These are phyloP conservation scores for Takashimella koratensis DNA, from an alignment of 1,284 basidiomycete species.

Conservation along the genomic window DNA sequence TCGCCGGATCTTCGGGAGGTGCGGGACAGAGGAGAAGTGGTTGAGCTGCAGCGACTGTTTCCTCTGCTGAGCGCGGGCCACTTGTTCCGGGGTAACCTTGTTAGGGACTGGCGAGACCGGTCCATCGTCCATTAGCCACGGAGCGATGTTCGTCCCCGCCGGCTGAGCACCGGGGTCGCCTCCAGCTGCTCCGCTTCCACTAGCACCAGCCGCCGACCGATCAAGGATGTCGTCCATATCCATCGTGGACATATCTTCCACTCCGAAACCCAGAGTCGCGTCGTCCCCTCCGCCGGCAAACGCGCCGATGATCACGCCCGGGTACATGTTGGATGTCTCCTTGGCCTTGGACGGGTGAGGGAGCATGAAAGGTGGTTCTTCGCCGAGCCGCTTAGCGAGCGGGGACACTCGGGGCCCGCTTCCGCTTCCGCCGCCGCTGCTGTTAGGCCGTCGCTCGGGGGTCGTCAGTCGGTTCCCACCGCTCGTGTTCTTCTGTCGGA, in stretches of 20 bases:
- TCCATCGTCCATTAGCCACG: conserved; percentile 42
- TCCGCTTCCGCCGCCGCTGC: neutral
- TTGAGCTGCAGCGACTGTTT: conserved; percentile 17
- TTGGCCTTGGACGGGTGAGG: conserved; percentile 14
- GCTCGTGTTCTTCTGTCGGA: neutral
- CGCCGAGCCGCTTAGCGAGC: conserved; percentile 24
- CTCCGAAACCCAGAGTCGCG: conserved; percentile 26
- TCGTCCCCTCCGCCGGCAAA: conserved; percentile 13
- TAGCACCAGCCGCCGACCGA: conserved; percentile 16
- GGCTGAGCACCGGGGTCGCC: conserved; percentile 11
- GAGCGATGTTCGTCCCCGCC: conserved; percentile 39
- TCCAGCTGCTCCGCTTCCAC: neutral
- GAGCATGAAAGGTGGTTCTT: conserved; percentile 27
- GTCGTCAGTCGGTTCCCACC: neutral
- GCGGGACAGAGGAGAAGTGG: conserved; percentile 31
- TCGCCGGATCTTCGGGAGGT: conserved; percentile 24
- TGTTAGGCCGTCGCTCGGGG: neutral
- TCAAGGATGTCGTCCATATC: conserved; percentile 42
- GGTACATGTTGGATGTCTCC: conserved; percentile 17
- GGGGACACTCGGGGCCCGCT: conserved; percentile 11
- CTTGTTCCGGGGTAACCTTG: neutral
- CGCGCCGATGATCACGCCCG: conserved; percentile 32
- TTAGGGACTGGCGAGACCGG: conserved; percentile 5
- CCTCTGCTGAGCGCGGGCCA: conserved; percentile 4
- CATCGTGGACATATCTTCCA: conserved; percentile 20